Evolutionary conservation across 2,329 filamentous ascomycete species (phyloP).

Genomic region (Xylariaceae sp.): DNA sequence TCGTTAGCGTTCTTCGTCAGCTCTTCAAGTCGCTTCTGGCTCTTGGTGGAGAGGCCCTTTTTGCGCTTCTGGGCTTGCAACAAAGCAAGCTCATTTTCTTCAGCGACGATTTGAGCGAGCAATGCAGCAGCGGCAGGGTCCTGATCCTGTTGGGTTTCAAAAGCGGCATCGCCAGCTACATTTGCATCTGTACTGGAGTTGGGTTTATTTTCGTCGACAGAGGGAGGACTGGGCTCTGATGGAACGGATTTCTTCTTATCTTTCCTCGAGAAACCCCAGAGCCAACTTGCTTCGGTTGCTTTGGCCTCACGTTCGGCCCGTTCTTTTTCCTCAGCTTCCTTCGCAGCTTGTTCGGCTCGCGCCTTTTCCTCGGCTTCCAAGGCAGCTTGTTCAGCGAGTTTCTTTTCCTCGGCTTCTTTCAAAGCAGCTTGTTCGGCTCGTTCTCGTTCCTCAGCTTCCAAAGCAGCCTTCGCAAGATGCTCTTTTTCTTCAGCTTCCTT

Average conservation of each 20-base stretch:
- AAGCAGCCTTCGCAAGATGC: not conserved
- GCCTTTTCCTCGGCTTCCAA: not conserved
- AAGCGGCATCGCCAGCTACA: not conserved
- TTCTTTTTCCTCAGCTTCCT: not conserved
- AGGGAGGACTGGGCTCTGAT: slow-evolving; percentile 15
- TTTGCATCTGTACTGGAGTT: slow-evolving; percentile 7
- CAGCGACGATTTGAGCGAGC: slow-evolving; percentile 7
- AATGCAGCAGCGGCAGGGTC: slow-evolving; percentile 24
- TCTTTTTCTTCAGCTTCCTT: slow-evolving; percentile 25
- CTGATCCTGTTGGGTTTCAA: slow-evolving; percentile 17
- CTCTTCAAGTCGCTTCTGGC: slow-evolving; percentile 14
- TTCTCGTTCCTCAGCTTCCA: slow-evolving; percentile 34
- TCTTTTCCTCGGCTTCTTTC: not conserved
- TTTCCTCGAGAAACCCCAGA: not conserved
- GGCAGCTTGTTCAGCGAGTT: not conserved
- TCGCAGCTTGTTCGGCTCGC: not conserved
- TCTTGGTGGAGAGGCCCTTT: slow-evolving; percentile 8
- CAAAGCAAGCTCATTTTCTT: slow-evolving; percentile 11
- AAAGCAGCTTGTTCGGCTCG: not conserved
- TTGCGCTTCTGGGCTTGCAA: slow-evolving; percentile 4
- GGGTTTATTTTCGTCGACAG: slow-evolving; percentile 22
- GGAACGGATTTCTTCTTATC: not conserved
- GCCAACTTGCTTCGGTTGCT: not conserved
- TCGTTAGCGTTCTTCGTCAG: slow-evolving; percentile 10
- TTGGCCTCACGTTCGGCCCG: not conserved